Base-by-base conservation (phyloP, 2,329 filamentous ascomycete genomes). In the Xylaria sp. region DNA sequence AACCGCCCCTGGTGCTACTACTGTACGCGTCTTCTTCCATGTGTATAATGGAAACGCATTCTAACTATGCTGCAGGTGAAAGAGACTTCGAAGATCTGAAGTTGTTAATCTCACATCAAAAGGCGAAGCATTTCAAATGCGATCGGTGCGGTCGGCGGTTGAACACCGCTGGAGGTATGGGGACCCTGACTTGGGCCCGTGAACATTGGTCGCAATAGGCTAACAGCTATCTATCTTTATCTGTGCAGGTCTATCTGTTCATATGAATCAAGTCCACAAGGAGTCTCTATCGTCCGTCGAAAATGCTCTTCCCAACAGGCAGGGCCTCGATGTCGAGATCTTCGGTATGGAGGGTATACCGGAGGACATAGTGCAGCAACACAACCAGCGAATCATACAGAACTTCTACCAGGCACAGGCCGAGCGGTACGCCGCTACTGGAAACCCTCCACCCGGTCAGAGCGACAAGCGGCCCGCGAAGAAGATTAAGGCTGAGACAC, bases 71-170 rank as follows among this genome's bases (percentile, higher is more conserved):
- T 20, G 2, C 65, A 91, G 89, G 89, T 82, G 96, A 99, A 83
- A 92, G 95, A 84, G 95, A 98, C 83, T 99, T 98, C 80, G 94
- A 98, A 81, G 96, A 99, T 81, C 82, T 97, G 56, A 98, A 97
- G 85, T 94, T 98, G 75, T 90, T 99, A 73, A 97, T 97, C 75
- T 94, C 93, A 67, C 96, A 99, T 81, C 96, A 98, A 79, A 98
- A 98, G 81, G 94, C 95, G n/a, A 98, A 98, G 83, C 96, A 99
- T 82, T 98, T 97, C 87, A 98, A 97, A 82, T 99, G 96, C 83
- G 93, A 97, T 76, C 86, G 91, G 83, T 99, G 96, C 80, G 91
- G 91, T 63, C 90, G 96, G 73, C 88, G 94, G 74, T 83, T 99
- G 65, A 98, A 97, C 79, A 99, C 96, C 1, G 94, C 94, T 51